phyloP scores from a whole-genome alignment of 257 asterid genomes.

The Capsicum pubescens region DNA sequence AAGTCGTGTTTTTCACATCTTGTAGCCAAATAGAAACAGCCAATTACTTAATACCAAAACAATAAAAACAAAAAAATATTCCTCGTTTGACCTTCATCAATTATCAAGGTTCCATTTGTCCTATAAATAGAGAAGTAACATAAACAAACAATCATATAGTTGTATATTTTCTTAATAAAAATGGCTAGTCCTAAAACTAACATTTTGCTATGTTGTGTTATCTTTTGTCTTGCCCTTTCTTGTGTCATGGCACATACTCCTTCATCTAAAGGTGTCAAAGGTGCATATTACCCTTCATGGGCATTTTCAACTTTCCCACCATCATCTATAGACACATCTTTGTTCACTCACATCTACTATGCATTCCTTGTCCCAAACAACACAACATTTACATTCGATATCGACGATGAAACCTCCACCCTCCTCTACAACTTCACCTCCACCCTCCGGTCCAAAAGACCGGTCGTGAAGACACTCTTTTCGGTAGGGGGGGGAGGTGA shows the following conservation, averaged over 20 bases:
- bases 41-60: conserved; percentile 5
- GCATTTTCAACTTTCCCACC: conserved; percentile 25
- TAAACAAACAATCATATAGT: too few species aligned
- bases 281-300: conserved; percentile 75
- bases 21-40: background rate
- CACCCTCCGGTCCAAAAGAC: conserved; percentile 55
- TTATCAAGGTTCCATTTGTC: conserved; percentile 25
- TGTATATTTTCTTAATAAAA: too few species aligned
- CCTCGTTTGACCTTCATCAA: background rate
- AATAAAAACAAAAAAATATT: background rate
- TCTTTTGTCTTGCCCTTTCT: background rate
- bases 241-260: conserved; percentile 29
- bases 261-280: conserved; percentile 49
- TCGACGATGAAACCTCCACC: conserved; percentile 45
- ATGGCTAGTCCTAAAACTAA: background rate
- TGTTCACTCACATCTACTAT: conserved; percentile 69
- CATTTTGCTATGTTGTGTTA: background rate
- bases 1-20: background rate
- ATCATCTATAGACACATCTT: conserved; percentile 35
- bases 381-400: conserved; percentile 51
- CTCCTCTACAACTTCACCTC: conserved; percentile 58
- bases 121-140: conserved; percentile 3
- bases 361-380: conserved; percentile 65
- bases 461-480: conserved; percentile 53
- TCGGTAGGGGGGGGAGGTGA: conserved; percentile 74